Percentiles rank a stretch among this genome's conserved stretches.
Evolutionary conservation across 2,329 filamentous ascomycete genomes (phyloP).

Genomic region (Didymella arachidicola): DNA sequence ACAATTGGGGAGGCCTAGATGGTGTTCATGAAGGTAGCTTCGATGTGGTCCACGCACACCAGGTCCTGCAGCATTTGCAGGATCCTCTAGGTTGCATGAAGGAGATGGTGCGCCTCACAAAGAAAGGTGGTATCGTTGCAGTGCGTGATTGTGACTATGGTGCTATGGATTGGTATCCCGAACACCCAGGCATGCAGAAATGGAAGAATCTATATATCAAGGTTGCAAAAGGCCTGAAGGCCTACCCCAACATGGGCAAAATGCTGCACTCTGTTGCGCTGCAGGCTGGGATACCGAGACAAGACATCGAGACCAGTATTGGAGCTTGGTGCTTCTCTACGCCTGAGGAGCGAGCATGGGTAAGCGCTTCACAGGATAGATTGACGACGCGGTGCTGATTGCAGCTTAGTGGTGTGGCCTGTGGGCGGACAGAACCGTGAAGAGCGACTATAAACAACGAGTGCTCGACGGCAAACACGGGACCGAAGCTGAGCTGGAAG

Average conservation of each 20-base stretch:
- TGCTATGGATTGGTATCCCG: constrained; percentile 52
- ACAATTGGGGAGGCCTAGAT: constrained; percentile 55
- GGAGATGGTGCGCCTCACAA: constrained; percentile 64
- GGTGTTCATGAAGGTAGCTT: constrained; percentile 54
- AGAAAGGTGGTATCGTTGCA: constrained; percentile 62
- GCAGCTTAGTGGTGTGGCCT: constrained; percentile 48
- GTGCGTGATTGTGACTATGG: constrained; percentile 48
- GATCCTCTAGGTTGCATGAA: constrained; percentile 60
- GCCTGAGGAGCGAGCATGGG: constrained; percentile 46
- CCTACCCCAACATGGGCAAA: constrained; percentile 48
- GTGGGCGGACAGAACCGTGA: constrained; percentile 49
- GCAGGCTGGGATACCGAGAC: constrained; percentile 51
- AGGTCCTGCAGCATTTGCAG: constrained; percentile 65
- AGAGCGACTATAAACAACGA: constrained; percentile 48
- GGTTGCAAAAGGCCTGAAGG: constrained; percentile 42
- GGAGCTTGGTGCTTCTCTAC: constrained; percentile 55
- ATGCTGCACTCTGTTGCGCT: constrained; percentile 49
- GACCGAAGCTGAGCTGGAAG: constrained; percentile 51
- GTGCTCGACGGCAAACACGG: constrained; percentile 50
- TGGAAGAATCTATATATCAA: constrained; percentile 48
- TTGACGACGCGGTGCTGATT: background rate
- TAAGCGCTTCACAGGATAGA: background rate
- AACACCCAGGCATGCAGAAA: constrained; percentile 43
- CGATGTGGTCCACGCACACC: constrained; percentile 67
- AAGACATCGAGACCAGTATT: constrained; percentile 50